Evolutionary conservation across 2,329 filamentous ascomycete genomes (phyloP).

Genomic region (Pseudogymnoascus sp.): DNA sequence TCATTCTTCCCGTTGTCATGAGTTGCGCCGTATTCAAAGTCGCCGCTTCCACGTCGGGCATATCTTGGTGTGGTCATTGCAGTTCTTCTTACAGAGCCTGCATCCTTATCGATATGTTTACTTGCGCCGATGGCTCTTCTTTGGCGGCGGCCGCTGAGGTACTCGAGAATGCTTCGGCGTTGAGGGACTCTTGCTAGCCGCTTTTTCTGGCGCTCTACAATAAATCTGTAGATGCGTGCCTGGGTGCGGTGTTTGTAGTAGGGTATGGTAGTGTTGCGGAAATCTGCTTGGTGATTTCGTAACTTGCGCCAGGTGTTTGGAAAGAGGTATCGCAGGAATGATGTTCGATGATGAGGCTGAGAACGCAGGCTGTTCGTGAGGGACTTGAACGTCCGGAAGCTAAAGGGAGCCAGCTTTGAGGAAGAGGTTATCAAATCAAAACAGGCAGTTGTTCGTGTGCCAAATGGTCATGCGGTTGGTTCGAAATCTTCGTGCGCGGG

Average conservation of each 20-base stretch:
- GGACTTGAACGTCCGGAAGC: constrained; percentile 9
- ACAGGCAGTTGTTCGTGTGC: background rate
- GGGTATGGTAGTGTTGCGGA: constrained; percentile 71
- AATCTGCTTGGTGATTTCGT: constrained; percentile 57
- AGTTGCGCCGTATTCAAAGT: constrained; percentile 14
- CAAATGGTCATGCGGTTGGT: background rate
- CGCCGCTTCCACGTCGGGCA: constrained; percentile 16
- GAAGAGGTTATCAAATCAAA: background rate
- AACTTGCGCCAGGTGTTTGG: constrained; percentile 56
- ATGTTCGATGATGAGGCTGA: constrained; percentile 37
- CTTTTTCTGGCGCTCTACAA: constrained; percentile 57
- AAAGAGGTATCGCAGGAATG: constrained; percentile 60
- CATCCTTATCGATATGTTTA: constrained; percentile 21
- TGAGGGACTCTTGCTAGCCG: constrained; percentile 42
- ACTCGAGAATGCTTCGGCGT: constrained; percentile 41
- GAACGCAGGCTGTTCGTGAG: background rate
- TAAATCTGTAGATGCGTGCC: constrained; percentile 66
- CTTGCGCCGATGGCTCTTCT: constrained; percentile 11
- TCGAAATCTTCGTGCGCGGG: background rate
- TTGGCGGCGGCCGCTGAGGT: constrained; percentile 32
- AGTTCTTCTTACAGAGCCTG: constrained; percentile 21
- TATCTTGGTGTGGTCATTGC: constrained; percentile 29
- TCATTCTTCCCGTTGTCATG: constrained; percentile 22
- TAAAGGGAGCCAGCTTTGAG: constrained; percentile 6
- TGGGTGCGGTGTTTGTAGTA: constrained; percentile 64